Evolutionary conservation across 2,329 filamentous ascomycete species (phyloP), one percentile per base, ranked within the genome.

Genomic region (Arthrocladium fulminans): DNA sequence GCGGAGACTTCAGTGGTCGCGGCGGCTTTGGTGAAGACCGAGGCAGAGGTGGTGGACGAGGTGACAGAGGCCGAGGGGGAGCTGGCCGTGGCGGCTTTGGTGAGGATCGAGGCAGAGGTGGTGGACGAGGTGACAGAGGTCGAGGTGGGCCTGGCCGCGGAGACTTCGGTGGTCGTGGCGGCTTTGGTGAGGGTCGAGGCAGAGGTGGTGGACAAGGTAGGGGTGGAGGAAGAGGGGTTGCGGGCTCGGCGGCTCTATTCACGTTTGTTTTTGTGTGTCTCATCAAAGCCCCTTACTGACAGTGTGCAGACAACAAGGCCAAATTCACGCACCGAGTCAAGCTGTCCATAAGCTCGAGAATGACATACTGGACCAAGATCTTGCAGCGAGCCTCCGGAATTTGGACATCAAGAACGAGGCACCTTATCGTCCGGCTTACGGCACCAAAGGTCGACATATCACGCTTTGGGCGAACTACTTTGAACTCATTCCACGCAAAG

Each of bases 391-490:
- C n/a, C n/a, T 47, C 6, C 41, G 42, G 25, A 32, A 24, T 17
- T 13, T 32, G 3, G 39, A 19, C 13, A 22, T 25, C 10, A 23
- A 25, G 12, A 3, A 27, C 10, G 13, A 3, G 15, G 24, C 20
- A n/a, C 66, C 66, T 5, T 50, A 61, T 20, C 60, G 67, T 15
- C 67, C 67, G 10, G 66, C 61, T 2, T 69, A 61, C 51, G 67
- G 67, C 17, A 66, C 62, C 1, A 51, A 51, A 23, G 67, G 67
- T 13, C 50, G 35, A 13, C 47, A 52, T 1, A 56, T 68, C 3
- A 54, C 54, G 2, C 56, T 70, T 1, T 68, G 62, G 54, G 64
- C 67, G 25, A 70, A 70, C 48, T 69, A 67, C 38, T 60, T 69
- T 41, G 53, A 63, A 12, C 54, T 70, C 34, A 63, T 57, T 7